phyloP scores from a whole-genome alignment of 768 basidiomycete genomes.

The Dacryopinax primogenitus region DNA sequence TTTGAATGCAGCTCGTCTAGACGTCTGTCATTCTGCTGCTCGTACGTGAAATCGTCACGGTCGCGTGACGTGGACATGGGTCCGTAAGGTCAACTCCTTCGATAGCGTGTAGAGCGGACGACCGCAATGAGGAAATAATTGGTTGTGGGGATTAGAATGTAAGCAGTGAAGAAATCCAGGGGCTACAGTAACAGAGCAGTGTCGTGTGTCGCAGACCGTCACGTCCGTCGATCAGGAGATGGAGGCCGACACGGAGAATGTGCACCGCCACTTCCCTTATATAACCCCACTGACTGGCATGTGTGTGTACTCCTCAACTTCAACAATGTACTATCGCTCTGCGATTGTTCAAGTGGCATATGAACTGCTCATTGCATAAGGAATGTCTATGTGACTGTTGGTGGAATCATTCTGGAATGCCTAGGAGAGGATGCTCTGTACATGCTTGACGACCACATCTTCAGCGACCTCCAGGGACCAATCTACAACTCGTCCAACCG shows the following conservation, averaged over 20 bases:
- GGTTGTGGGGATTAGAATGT: not conserved
- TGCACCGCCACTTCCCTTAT: not conserved
- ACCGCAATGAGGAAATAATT: not conserved
- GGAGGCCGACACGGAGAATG: not conserved
- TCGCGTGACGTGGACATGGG: conserved; percentile 5
- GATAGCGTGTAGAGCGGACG: not conserved
- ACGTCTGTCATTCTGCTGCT: conserved; percentile 71
- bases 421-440: no score
- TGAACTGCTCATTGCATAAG: no score
- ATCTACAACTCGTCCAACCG: no score
- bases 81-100: not conserved
- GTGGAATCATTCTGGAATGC: no score
- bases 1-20: conserved; percentile 78
- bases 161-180: not conserved
- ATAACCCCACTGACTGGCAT: no score
- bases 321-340: no score
- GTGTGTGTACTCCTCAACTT: no score
- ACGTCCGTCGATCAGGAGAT: not conserved
- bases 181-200: not conserved
- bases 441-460: no score
- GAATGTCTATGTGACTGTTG: no score
- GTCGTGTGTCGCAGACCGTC: no score
- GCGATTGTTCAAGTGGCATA: no score
- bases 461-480: no score
- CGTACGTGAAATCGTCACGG: conserved; percentile 53